Conservation (phyloP, 2,329 filamentous ascomycete species). For the Dothiorella sarmentorum region DNA sequence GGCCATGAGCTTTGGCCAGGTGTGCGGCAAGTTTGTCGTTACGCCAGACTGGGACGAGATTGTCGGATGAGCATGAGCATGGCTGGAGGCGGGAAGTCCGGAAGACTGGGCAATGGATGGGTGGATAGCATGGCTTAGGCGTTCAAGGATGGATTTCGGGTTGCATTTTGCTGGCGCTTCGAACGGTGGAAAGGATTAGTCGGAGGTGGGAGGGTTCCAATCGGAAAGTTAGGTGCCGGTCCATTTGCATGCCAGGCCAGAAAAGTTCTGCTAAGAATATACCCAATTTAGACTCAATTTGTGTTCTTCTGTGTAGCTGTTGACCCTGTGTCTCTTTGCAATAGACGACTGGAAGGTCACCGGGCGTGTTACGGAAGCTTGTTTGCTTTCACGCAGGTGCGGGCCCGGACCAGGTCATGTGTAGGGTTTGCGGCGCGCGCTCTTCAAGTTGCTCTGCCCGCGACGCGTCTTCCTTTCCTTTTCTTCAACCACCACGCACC, state of each 20-base stretch:
- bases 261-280: neutral
- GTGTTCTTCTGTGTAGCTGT: neutral
- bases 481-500: no score
- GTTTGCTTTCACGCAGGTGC: no score
- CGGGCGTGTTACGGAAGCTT: neutral
- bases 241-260: neutral
- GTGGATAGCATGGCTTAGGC: neutral
- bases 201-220: no score
- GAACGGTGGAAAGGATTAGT: neutral
- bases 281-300: neutral
- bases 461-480: no score
- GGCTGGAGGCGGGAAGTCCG: neutral
- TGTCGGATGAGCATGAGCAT: constrained; percentile 28
- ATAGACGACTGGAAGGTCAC: neutral
- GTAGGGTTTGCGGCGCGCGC: no score
- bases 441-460: no score
- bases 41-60: constrained; percentile 59
- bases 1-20: constrained; percentile 57
- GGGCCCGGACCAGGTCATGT: no score
- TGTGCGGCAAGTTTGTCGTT: constrained; percentile 64
- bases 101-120: neutral
- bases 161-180: neutral
- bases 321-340: neutral
- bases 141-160: neutral
- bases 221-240: no score